Percentiles rank a stretch among this genome's conserved stretches.
These are phyloP conservation scores for Ulota crispa DNA, from an alignment of 225 moss, liverwort and hornwort genomes.

Conservation along the genomic window DNA sequence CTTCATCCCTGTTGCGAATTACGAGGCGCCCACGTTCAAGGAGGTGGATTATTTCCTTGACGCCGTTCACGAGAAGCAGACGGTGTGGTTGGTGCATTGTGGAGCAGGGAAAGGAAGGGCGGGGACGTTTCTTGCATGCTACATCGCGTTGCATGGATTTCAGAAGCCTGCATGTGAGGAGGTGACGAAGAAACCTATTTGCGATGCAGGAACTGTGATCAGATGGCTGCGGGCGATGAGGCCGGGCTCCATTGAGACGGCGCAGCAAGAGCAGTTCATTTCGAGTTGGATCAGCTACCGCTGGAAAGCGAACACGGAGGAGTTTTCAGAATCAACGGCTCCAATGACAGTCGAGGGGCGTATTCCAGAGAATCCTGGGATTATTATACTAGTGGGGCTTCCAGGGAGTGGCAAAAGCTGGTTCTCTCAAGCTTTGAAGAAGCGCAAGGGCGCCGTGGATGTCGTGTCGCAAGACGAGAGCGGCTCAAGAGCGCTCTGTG, in stretches of 20 bases:
- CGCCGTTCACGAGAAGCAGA: conserved; percentile 33
- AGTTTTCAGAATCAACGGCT: conserved; percentile 19
- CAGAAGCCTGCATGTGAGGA: conserved; percentile 32
- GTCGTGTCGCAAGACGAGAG: conserved; percentile 71
- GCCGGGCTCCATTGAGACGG: conserved; percentile 63
- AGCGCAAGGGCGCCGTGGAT: conserved; percentile 28
- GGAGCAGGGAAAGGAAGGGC: conserved; percentile 75
- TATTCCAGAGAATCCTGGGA: conserved; percentile 19
- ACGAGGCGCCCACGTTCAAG: conserved; percentile 60
- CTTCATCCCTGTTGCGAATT: conserved; percentile 61
- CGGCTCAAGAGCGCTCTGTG: conserved; percentile 53
- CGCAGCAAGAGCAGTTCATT: conserved; percentile 65
- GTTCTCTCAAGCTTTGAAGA: conserved; percentile 42
- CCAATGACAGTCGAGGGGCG: conserved; percentile 36
- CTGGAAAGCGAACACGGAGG: conserved; percentile 49
- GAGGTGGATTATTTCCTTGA: conserved; percentile 74
- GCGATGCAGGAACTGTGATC: conserved; percentile 51
- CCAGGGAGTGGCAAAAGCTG: conserved; percentile 74
- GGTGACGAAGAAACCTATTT: conserved; percentile 28
- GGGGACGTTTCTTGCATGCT: conserved; percentile 73
- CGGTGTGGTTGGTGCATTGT: conserved; percentile 65
- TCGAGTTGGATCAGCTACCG: conserved; percentile 64
- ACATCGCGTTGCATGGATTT: conserved; percentile 66
- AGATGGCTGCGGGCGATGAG: conserved; percentile 54
- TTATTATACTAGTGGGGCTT: conserved; percentile 43